phyloP scores from a whole-genome alignment of 2,329 filamentous ascomycete genomes.

The Ophiocordyceps sinensis region DNA sequence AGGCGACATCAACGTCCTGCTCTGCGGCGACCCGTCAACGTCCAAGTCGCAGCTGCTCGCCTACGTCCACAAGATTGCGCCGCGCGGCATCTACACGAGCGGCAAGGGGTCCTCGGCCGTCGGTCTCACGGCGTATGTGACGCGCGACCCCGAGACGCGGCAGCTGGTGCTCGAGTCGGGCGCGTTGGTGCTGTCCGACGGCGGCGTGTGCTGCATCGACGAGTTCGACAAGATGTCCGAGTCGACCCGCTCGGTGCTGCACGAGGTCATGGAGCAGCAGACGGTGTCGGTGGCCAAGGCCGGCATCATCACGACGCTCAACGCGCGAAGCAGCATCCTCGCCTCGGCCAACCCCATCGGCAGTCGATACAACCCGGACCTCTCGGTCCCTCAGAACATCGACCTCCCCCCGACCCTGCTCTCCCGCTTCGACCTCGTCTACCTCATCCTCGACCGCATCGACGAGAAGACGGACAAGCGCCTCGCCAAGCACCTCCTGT shows the following conservation, averaged over 20 bases:
- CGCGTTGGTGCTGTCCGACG: constrained; percentile 65
- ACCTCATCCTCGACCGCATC: constrained; percentile 85
- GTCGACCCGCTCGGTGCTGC: constrained; percentile 61
- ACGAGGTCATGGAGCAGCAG: constrained; percentile 83
- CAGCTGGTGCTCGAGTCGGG: constrained; percentile 71
- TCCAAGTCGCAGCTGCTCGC: constrained; percentile 88
- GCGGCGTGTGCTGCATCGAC: constrained; percentile 73
- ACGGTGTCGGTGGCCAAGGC: constrained; percentile 79
- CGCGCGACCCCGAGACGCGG: constrained; percentile 65
- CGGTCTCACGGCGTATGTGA: constrained; percentile 69
- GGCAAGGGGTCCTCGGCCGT: constrained; percentile 71
- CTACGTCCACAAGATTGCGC: constrained; percentile 96
- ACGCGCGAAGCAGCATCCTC: constrained; percentile 87
- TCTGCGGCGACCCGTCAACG: constrained; percentile 94
- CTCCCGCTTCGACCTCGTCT: constrained; percentile 92
- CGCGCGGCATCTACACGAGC: constrained; percentile 70
- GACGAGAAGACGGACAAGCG: constrained; percentile 83
- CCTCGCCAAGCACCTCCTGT: constrained; percentile 80
- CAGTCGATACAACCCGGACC: constrained; percentile 90
- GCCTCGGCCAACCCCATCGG: constrained; percentile 97
- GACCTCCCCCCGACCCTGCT: constrained; percentile 89
- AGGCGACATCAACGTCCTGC: constrained; percentile 92
- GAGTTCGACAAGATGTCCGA: constrained; percentile 84
- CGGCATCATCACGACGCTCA: constrained; percentile 91
- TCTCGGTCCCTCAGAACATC: constrained; percentile 95